Evolutionary conservation across 345 rosid genomes (phyloP), one percentile per base, ranked within the genome.

Genomic region (Erysimum cheiranthoides): DNA sequence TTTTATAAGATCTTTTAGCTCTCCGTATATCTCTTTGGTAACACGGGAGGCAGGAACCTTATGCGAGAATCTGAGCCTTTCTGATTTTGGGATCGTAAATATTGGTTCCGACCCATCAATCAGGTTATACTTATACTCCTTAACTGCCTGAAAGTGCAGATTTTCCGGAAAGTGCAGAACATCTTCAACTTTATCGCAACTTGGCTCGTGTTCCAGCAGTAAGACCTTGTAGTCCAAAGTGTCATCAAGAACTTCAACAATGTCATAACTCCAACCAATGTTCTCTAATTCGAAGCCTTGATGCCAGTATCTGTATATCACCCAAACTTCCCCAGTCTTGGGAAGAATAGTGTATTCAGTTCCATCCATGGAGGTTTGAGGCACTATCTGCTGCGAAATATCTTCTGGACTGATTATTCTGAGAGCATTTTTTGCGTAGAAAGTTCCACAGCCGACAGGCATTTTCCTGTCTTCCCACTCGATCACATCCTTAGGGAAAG

Each of bases 391-490:
- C 34, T 86, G 95, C 47, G 92, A 85, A 58, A 88, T 79, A 79
- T 80, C 76, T 13, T 73, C 45, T 51, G 45, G 66, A 36, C 12
- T 68, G 57, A 84, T 68, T 28, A 68, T 77, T 17, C 71, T 78
- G 69, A 14, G 71, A 6, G 64, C 21, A 31, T 14, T 7, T 59
- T 86, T 88, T 71, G 21, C 67, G 36, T 9, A 81, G 73, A 84
- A 90, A 73, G 81, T 88, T 70, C 98, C 98, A 79, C 93, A 89
- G 69, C 87, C 79, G 68, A 72, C 74, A 0, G 92, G 93, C 73
- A 90, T 74, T 50, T 68, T 73, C 54, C 35, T 78, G 11, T 56
- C 53, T 4, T 74, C 79, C 90, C 92, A 89, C 42, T 66, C 39
- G 3, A 9, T 63, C 73, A 73, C 88, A 42, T 84, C 66, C 28